Base-by-base conservation (phyloP, 306 rosid species). In the Prunus padus region DNA sequence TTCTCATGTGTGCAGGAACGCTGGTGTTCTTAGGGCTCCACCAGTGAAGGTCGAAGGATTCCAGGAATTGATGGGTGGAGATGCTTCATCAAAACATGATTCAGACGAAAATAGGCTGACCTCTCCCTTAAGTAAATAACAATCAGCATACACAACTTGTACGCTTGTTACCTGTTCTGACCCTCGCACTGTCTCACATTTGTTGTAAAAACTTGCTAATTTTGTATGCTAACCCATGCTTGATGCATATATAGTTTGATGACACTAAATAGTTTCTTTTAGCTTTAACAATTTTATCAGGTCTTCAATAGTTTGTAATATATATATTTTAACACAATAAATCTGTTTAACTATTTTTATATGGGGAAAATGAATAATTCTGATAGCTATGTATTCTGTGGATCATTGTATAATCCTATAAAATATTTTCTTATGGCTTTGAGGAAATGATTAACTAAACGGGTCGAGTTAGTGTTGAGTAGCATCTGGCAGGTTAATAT, bases 31-130 rank as follows among this genome's bases (percentile, higher is more conserved):
- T 75, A 84, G 98, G 83, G 91, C 98, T 42, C 97, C 88, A 8
- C 98, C 98, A 3, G 95, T 94, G 84, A 94, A 94, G 86, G 98
- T 94, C 22, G 98, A 90, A 79, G 98, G 93, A 60, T 94, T 94
- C 84, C 83, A 75, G 78, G 98, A 94, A 76, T 87, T 94, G 76
- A 88, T 94, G 95, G 98, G 98, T 33, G 96, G 93, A 40, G 96
- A 88, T 79, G 69, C 95, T 65, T 9, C 92, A n/a, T 44, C 91
- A 3, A 94, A 90, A 86, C 97, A 85, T 50, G 98, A 95, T 45
- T 79, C 96, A 0, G 98, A 95, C 8, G 97, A 95, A 81, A 87
- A 77, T 84, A 82, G 96, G 77, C 74, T 95, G 51, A 87, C 91
- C 69, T 90, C 97, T 47, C 92, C 96, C 40, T 57, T 74, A 30